Base-by-base conservation (phyloP, 371 early-diverging fungal species). In the Mortierella sp. region DNA sequence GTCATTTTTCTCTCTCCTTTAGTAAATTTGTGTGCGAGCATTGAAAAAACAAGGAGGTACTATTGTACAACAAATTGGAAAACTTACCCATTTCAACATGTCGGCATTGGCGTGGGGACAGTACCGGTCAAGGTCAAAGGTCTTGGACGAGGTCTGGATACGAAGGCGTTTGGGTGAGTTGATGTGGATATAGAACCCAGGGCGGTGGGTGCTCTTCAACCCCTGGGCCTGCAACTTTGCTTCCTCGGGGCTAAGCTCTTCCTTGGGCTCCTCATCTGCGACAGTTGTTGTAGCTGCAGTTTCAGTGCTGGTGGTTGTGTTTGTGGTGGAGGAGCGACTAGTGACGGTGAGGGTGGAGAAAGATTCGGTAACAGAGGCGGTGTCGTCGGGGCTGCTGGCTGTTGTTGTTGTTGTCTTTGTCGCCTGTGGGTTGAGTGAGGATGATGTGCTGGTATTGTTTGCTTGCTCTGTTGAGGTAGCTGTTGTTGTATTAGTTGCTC, bases 91-190 rank as follows among this genome's bases (percentile, higher is more conserved):
- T 70, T 86, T 86, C 41, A 86, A 41, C 79, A 86, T 56, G 60
- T 86, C 87, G 7, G 87, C 87, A 58, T 79, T 82, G 43, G 87
- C 87, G 46, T 86, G 87, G 1, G 87, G 87, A n/a, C 87, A 86
- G 44, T 80, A 80, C 18, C 87, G 82, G 54, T 86, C 87, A 29
- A 86, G 71, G 54, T 86, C 87, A 79, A 82, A 86, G 41, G 87
- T 70, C 56, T 72, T 82, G 29, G 82, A 74, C 29, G 75, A 75
- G 4, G 87, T 86, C 63, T 82, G 82, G 63, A 86, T 80, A 21
- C 87, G 77, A 27, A 86, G 82, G 35, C 87, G 68, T 35, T 75
- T 68, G 2, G 87, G 87, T 0, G 75, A 75, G 38, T 86, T 65
- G 32, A 82, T 72, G 41, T 86, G 79, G 35, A 82, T 65, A 54